Conservation (phyloP, 2,329 filamentous ascomycete species). For the Aspergillus caelatus region DNA sequence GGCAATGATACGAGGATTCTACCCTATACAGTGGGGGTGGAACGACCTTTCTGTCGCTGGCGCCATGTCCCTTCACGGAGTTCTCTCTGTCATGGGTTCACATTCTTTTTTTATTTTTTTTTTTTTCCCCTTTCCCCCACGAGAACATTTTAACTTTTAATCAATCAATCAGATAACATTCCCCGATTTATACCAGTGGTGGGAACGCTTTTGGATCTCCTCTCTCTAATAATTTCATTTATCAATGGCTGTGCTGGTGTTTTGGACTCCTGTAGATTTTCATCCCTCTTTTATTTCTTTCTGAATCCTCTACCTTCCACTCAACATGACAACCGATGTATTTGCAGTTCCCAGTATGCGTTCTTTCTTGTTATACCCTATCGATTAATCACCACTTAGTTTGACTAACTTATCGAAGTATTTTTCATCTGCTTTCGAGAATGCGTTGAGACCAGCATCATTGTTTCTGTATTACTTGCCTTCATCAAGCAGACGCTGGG, state of each 20-base stretch:
- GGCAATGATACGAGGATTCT: background rate
- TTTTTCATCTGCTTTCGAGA: constrained; percentile 93
- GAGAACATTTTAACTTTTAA: background rate
- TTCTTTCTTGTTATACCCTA: background rate
- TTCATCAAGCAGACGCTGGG: constrained; percentile 82
- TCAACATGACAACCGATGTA: constrained; percentile 16
- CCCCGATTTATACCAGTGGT: background rate
- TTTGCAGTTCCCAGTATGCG: constrained; percentile 21
- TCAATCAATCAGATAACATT: constrained; percentile 9
- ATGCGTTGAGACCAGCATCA: constrained; percentile 78
- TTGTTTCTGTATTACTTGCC: constrained; percentile 82
- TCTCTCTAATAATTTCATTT: background rate
- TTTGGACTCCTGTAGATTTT: background rate
- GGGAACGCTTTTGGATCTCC: background rate
- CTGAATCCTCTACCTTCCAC: background rate
- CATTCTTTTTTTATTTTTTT: background rate
- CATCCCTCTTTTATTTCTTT: background rate
- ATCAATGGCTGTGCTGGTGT: background rate
- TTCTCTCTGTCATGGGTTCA: background rate
- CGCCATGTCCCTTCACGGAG: background rate
- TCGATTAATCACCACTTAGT: no score
- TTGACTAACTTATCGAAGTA: constrained; percentile 46
- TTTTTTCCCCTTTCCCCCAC: background rate
- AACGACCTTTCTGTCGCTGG: background rate
- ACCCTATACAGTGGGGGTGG: background rate